Base-by-base conservation (phyloP, 1,284 basidiomycete species). In the Rhodotorula sp. region DNA sequence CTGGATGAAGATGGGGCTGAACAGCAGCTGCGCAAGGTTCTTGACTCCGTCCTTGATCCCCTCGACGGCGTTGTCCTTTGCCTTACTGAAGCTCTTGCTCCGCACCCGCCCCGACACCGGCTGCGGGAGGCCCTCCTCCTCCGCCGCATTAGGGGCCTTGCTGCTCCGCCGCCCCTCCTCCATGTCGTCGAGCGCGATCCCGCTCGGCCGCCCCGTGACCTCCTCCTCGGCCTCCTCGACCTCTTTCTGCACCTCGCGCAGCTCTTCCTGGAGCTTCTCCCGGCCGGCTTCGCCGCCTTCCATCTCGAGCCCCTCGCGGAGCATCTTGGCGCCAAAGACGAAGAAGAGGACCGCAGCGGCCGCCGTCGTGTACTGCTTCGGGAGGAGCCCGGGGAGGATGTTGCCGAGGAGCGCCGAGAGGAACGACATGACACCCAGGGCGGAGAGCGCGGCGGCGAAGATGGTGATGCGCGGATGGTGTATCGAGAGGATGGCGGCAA, bases 401-500 rank as follows among this genome's bases (percentile, higher is more conserved):
- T 91, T 89, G 1, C 94, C 94, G 84, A 97, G 86, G 29, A 88
- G 89, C 17, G 94, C 92, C 39, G 91, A 93, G 66, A 97, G 87
- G 54, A 93, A 85, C 63, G 91, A 93, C 96, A 99, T 99, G 82
- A 97, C 83, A 59, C 91, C 86, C 54, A 99, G 86, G 3, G 92
- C 92, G 36, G 87, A 86, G 78, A 98, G 91, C 2, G 95, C 94
- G 60, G 96, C 96, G 1, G 86, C 85, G 81, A 98, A 98, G 66
- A 99, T 94, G 67, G 90, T 84, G 58, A 90, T 79, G 22, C 94
- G 89, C 0, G 92, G 88, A 80, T 97, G 94, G 5, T 94, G 90
- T 88, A 97, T 96, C 17, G 96, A 92, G 77, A 99, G 90, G 78
- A 99, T 95, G 69, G 96, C 97, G 34, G 96, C 86, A 54, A 98